phyloP scores from a whole-genome alignment of 2,329 filamentous ascomycete genomes.

The Curvularia lunata region DNA sequence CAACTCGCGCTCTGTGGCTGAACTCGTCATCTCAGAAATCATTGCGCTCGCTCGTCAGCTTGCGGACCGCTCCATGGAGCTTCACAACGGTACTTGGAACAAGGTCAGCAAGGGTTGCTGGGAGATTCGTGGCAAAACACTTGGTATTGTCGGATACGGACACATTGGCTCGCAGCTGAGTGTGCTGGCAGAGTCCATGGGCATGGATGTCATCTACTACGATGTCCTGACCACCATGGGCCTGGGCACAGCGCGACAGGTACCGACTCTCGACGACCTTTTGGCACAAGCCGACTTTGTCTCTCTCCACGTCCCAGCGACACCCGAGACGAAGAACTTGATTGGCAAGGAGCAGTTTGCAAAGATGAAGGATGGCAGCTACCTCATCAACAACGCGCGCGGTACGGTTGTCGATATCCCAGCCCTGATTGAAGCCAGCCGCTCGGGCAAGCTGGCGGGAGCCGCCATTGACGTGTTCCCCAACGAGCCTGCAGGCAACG shows the following conservation, averaged over 20 bases:
- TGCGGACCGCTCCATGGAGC: constrained; percentile 88
- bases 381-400: constrained; percentile 94
- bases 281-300: constrained; percentile 87
- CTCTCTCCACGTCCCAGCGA: constrained; percentile 91
- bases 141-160: constrained; percentile 95
- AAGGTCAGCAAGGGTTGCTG: constrained; percentile 97
- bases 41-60: constrained; percentile 91
- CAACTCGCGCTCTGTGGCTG: constrained; percentile 95
- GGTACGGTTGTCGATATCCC: constrained; percentile 94
- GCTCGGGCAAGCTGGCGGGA: constrained; percentile 84
- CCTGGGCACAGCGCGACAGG: constrained; percentile 84
- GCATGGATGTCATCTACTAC: constrained; percentile 97
- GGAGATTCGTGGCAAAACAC: constrained; percentile 97
- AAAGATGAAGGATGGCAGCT: constrained; percentile 90
- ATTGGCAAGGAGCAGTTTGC: constrained; percentile 80
- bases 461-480: constrained; percentile 98
- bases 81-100: constrained; percentile 96
- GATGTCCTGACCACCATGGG: constrained; percentile 95
- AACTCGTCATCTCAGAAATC: constrained; percentile 93
- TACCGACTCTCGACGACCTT: constrained; percentile 76
- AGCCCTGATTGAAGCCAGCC: constrained; percentile 85
- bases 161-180: constrained; percentile 97
- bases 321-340: constrained; percentile 91
- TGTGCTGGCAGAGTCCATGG: constrained; percentile 95
- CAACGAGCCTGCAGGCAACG: constrained; percentile 90